phyloP scores from a whole-genome alignment of 1,139 yeast species.

The Geotrichum reessii region DNA sequence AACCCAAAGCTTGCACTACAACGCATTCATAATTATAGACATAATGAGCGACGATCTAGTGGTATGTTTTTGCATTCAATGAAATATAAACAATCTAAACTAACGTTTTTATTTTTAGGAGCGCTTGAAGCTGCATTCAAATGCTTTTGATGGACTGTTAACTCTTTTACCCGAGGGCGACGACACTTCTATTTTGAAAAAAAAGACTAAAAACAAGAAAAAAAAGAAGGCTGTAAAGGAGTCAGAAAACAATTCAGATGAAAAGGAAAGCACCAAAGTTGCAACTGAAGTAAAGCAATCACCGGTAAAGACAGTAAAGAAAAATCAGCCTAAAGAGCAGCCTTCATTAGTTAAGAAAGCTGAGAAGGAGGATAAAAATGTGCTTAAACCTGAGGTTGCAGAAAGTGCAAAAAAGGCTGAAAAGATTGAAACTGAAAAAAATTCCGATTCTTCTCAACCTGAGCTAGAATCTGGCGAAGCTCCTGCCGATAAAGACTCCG shows the following conservation, averaged over 20 bases:
- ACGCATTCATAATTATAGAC: not conserved
- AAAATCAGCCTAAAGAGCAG: conserved; percentile 14
- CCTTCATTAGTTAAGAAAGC: conserved; percentile 9
- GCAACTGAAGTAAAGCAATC: conserved; percentile 41
- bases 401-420: not conserved
- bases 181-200: conserved; percentile 81
- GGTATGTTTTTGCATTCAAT: conserved; percentile 18
- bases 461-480: conserved; percentile 31
- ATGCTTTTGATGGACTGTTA: conserved; percentile 83
- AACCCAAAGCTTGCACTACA: not conserved
- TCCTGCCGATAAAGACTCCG: conserved; percentile 52
- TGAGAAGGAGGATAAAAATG: conserved; percentile 20
- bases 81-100: not conserved
- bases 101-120: conserved; percentile 43
- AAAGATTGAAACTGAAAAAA: conserved; percentile 23
- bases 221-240: conserved; percentile 58
- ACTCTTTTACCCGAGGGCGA: conserved; percentile 82
- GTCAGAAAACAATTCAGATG: conserved; percentile 70
- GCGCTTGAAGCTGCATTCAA: conserved; percentile 74
- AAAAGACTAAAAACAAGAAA: conserved; percentile 59
- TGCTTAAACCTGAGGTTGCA: conserved; percentile 20
- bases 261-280: conserved; percentile 57
- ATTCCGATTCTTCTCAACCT: conserved; percentile 18
- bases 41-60: conserved; percentile 29
- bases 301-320: conserved; percentile 16